Evolutionary conservation across 2,329 filamentous ascomycete species (phyloP), one percentile per base, ranked within the genome.

Genomic region (Neofusicoccum sp.): DNA sequence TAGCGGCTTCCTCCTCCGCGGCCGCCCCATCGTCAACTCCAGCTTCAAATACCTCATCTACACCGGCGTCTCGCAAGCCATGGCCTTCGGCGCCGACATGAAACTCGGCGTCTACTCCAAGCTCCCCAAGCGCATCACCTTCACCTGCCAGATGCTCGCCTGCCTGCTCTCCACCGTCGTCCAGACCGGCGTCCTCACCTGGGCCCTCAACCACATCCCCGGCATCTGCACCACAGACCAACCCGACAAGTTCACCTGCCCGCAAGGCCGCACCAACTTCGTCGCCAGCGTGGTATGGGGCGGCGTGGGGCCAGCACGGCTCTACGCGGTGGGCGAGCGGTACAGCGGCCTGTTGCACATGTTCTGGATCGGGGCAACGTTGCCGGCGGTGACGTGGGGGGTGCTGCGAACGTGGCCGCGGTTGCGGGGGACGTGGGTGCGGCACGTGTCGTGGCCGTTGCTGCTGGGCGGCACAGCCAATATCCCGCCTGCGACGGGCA

Each of bases 281-380:
- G 89, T 86, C 1, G 85, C 86, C 1, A 89, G 87, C 6, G 65
- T 68, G 11, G 58, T 60, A 12, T 78, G 88, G 88, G 89, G 89
- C 63, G 82, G 86, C 61, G 89, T 91, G 62, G 89, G 89, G 1
- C 89, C 89, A 0, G 76, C 79, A 2, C 84, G 88, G 56, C 88
- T 91, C 71, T 91, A 91, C 72, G 85, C 83, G 41, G 76, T 81
- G 2, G 80, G 80, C 1, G 82, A 85, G 24, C 76, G 89, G 6
- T 91, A 91, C 72, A 78, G 81, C 0, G 78, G 78, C 1, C 78
- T 91, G 38, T 84, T 88, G 69, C 90, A 81, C 79, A 91, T 89
- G 77, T 91, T 86, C 84, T 80, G 90, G 34, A 80, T 87, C 20
- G 89, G 89, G 16, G 84, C 82, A 45, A 56, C 84, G 6, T 75